A percentile compares a stretch with the other conserved stretches of the same genome.
Evolutionary conservation across 2,329 filamentous ascomycete species (phyloP).

Genomic region (Exophiala sp.): DNA sequence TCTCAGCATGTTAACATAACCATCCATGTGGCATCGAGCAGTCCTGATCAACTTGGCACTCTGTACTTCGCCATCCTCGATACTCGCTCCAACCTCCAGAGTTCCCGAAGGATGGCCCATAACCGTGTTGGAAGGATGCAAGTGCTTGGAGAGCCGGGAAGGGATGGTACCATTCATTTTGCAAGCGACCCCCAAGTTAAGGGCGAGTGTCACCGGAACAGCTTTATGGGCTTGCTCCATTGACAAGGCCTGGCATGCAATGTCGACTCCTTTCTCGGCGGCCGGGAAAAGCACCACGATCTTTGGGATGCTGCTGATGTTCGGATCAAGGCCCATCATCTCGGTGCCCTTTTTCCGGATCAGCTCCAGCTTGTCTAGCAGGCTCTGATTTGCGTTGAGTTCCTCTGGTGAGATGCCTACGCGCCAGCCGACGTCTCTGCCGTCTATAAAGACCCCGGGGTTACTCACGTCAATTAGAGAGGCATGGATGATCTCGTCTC

Average conservation of each 20-base stretch:
- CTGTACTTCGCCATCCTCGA: constrained; percentile 13
- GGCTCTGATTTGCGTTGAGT: constrained; percentile 43
- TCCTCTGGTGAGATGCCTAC: constrained; percentile 50
- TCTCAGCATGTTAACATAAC: constrained; percentile 16
- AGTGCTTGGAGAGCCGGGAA: constrained; percentile 28
- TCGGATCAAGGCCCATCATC: constrained; percentile 54
- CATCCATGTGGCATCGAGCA: constrained; percentile 25
- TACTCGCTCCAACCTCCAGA: constrained; percentile 21
- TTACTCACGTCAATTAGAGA: constrained; percentile 61
- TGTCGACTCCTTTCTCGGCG: constrained; percentile 39
- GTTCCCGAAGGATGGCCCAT: constrained; percentile 46
- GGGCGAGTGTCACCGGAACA: constrained; percentile 51
- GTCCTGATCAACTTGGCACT: constrained; percentile 23
- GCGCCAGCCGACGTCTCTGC: constrained; percentile 48
- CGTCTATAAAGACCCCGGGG: constrained; percentile 57
- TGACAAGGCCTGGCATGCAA: constrained; percentile 48
- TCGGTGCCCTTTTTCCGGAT: constrained; percentile 55
- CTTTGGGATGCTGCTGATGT: constrained; percentile 43
- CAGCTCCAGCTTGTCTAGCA: constrained; percentile 47
- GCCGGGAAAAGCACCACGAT: constrained; percentile 61
- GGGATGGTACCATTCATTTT: constrained; percentile 42
- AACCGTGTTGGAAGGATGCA: constrained; percentile 31
- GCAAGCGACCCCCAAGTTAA: constrained; percentile 47
- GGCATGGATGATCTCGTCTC: constrained; percentile 38
- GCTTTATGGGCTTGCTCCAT: constrained; percentile 54